Percentiles rank a stretch among this genome's conserved stretches.
Conservation (phyloP, 2,329 filamentous ascomycete genomes). For the Aspergillus udagawae region DNA sequence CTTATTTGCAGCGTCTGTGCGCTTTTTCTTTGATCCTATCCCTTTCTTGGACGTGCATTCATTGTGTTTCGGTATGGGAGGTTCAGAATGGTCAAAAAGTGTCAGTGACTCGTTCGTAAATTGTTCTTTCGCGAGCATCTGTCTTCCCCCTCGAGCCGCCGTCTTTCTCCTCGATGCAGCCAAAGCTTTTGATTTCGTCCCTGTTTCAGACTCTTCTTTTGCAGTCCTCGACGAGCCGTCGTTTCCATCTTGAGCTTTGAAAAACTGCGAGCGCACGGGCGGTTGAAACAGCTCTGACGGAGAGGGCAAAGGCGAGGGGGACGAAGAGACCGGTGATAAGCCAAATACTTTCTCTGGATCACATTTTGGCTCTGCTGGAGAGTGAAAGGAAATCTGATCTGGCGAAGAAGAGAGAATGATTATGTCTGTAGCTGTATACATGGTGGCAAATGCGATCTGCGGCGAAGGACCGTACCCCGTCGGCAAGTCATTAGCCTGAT, state of each 20-base stretch:
- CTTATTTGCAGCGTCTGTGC: conserved; percentile 20
- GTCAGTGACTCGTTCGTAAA: conserved; percentile 5
- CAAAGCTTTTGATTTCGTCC: conserved; percentile 8
- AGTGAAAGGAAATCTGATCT: conserved; percentile 25
- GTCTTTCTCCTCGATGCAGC: conserved; percentile 4
- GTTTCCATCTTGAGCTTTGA: conserved; percentile 10
- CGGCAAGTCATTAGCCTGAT: neutral
- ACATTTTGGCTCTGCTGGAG: conserved; percentile 25
- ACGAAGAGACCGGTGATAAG: conserved; percentile 17
- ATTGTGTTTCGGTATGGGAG: conserved; percentile 7
- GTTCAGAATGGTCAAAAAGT: neutral
- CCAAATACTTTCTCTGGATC: conserved; percentile 11
- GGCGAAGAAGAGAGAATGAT: conserved; percentile 43
- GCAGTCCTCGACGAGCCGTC: conserved; percentile 2
- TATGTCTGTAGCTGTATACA: conserved; percentile 35
- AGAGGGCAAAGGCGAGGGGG: conserved; percentile 25
- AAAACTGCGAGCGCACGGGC: conserved; percentile 24
- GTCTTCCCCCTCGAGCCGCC: conserved; percentile 6
- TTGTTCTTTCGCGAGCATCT: conserved; percentile 12
- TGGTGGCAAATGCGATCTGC: conserved; percentile 22
- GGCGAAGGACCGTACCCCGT: neutral
- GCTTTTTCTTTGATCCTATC: conserved; percentile 20
- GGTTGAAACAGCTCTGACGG: conserved; percentile 22
- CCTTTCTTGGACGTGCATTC: conserved; percentile 17
- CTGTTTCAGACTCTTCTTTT: conserved; percentile 9